These are phyloP conservation scores for Triticum aestivum DNA, from an alignment of 176 grass and related monocot genomes.

Conservation along the genomic window DNA sequence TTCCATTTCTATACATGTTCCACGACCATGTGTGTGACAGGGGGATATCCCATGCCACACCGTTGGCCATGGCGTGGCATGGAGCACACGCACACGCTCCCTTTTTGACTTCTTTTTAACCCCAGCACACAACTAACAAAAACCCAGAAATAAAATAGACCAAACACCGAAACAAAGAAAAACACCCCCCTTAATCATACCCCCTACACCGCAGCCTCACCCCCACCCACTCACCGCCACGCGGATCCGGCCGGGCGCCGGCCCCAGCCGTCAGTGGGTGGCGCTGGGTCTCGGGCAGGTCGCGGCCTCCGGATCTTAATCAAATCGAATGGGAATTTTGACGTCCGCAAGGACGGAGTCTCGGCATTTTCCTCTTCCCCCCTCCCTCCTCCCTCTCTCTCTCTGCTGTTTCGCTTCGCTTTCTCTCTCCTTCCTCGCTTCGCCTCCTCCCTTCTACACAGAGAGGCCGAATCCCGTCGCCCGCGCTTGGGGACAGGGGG, in stretches of 20 bases:
- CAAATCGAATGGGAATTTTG: conserved; percentile 93
- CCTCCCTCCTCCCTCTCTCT: neutral
- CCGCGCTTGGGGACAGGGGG: neutral
- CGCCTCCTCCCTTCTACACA: neutral
- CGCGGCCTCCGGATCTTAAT: conserved; percentile 36
- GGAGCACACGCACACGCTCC: neutral
- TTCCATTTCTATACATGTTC: neutral
- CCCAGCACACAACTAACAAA: neutral
- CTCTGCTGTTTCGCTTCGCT: neutral
- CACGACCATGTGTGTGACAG: neutral
- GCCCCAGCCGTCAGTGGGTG: rapidly evolving
- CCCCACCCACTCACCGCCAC: rapidly evolving
- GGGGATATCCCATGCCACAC: conserved; percentile 10
- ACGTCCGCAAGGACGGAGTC: conserved; percentile 91
- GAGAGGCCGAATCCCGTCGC: conserved; percentile 24
- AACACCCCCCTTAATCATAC: neutral
- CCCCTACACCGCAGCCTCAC: rapidly evolving
- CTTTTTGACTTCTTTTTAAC: conserved; percentile 42
- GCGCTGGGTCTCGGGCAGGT: rapidly evolving
- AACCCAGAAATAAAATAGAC: conserved; percentile 1
- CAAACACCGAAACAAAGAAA: neutral
- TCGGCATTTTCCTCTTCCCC: conserved; percentile 27
- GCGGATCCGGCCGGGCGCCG: rapidly evolving
- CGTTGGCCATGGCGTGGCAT: neutral
- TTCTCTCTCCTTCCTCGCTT: neutral